Base-by-base conservation (phyloP, 148 eudicot species). In the Rhododendron mucronatum region DNA sequence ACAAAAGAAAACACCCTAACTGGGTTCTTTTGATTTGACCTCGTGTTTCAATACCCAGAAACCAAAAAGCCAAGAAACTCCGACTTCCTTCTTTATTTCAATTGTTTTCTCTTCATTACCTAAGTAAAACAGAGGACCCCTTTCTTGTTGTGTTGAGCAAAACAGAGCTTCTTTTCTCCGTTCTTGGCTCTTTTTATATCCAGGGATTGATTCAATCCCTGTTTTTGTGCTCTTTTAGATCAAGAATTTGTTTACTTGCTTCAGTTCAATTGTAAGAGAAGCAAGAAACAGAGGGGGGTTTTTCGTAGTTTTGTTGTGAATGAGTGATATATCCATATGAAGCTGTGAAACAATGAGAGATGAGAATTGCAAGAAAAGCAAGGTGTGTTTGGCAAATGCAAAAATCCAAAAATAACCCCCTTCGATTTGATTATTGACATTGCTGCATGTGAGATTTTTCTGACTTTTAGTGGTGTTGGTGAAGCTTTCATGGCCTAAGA, bases 401-500 rank as follows among this genome's bases (percentile, higher is more conserved):
- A 55, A 84, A 84, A 30, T 9, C 26, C 51, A 33, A 71, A 45
- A 53, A 14, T 18, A 61, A 15, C 14, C 44, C 71, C 63, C 57
- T 44, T 67, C 26, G 50, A 74, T 69, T 45, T 77, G 41, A 21
- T 48, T 89, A 75, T 84, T 82, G 44, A 23, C 65, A 30, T 73
- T 76, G 26, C 26, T 30, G 50, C 18, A 35, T 79, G 51, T 84
- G 83, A 30, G 44, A 73, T 85, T 88, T 82, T 90, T 83, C 90
- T 91, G 82, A 87, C 85, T 89, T 65, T 71, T 75, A 85, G 84
- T 61, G 85, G 61, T 84, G 35, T 85, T 90, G 85, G 78, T 95
- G 91, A 89, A 95, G 99, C 89, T 93, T 85, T 93, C 95, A 87
- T 97, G 99, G 98, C 92, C 99, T 11, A 97, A 94, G 89, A 93